Evolutionary conservation across 805 yeast species (phyloP).

Genomic region (Myxozyma mucilagina): DNA sequence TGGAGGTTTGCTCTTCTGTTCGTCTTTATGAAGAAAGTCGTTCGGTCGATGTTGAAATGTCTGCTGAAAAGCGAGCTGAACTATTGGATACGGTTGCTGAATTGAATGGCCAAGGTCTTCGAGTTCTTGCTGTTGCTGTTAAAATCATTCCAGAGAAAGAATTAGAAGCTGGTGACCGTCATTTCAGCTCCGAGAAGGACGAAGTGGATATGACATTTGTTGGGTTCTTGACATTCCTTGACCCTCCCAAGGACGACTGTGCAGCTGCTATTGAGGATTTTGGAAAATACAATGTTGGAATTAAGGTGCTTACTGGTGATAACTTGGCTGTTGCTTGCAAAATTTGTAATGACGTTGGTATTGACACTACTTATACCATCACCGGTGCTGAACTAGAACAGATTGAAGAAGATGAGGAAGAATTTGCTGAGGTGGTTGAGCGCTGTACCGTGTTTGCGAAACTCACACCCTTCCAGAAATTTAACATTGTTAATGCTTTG

Average conservation of each 20-base stretch:
- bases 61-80: not conserved
- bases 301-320: conserved; percentile 32
- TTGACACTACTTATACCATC: conserved; percentile 22
- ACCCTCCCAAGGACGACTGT: conserved; percentile 33
- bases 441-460: conserved; percentile 32
- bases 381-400: conserved; percentile 48
- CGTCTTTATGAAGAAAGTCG: conserved; percentile 18
- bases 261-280: conserved; percentile 31
- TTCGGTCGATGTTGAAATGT: conserved; percentile 7
- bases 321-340: conserved; percentile 33
- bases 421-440: conserved; percentile 66
- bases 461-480: conserved; percentile 53
- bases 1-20: conserved; percentile 23
- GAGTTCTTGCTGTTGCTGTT: conserved; percentile 29
- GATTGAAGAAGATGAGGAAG: conserved; percentile 66
- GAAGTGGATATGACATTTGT: conserved; percentile 25
- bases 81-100: conserved; percentile 21
- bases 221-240: conserved; percentile 31
- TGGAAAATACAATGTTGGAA: conserved; percentile 29
- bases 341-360: conserved; percentile 32
- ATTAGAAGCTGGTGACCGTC: conserved; percentile 18
- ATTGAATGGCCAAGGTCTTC: conserved; percentile 28
- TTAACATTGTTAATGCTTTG: conserved; percentile 50
- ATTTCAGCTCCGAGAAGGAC: conserved; percentile 28
- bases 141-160: conserved; percentile 21